These are phyloP conservation scores for Chaetomidium leptoderma DNA, from an alignment of 495 filamentous ascomycete species.

Conservation along the genomic window DNA sequence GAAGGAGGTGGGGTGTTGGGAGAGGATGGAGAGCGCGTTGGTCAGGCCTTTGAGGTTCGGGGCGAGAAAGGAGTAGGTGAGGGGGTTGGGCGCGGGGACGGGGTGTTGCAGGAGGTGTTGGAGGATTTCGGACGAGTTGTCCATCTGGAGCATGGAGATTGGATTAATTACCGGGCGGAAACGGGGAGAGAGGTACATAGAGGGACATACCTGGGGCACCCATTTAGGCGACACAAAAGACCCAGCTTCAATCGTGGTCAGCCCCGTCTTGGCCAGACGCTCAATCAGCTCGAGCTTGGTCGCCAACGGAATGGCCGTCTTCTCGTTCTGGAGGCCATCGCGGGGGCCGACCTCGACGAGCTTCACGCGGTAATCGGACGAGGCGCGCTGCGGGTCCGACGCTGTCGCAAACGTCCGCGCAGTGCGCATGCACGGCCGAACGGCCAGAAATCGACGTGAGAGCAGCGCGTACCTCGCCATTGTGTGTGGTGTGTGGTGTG, in stretches of 20 bases:
- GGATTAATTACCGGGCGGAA: neutral
- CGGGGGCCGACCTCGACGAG: constrained; percentile 92
- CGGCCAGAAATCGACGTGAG: constrained; percentile 18
- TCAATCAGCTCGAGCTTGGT: constrained; percentile 85
- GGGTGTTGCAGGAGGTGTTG: constrained; percentile 65
- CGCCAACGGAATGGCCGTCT: constrained; percentile 68
- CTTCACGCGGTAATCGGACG: constrained; percentile 49
- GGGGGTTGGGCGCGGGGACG: constrained; percentile 57
- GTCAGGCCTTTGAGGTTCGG: constrained; percentile 79
- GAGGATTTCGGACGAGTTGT: constrained; percentile 79
- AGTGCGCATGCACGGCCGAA: constrained; percentile 6
- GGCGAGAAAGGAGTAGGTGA: constrained; percentile 90
- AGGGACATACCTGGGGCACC: constrained; percentile 79
- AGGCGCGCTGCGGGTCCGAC: constrained; percentile 29
- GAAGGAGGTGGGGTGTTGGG: constrained; percentile 37
- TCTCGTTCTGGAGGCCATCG: constrained; percentile 96
- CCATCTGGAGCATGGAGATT: constrained; percentile 62
- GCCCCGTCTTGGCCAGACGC: constrained; percentile 74
- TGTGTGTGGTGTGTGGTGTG: constrained; percentile 13
- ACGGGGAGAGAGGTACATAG: neutral
- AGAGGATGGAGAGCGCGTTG: constrained; percentile 47
- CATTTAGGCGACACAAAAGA: constrained; percentile 96
- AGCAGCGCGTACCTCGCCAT: constrained; percentile 27
- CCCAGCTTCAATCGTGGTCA: constrained; percentile 87
- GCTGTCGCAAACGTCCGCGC: constrained; percentile 39